Evolutionary conservation across 2,329 filamentous ascomycete genomes (phyloP).

Genomic region (Beauveria medogensis): DNA sequence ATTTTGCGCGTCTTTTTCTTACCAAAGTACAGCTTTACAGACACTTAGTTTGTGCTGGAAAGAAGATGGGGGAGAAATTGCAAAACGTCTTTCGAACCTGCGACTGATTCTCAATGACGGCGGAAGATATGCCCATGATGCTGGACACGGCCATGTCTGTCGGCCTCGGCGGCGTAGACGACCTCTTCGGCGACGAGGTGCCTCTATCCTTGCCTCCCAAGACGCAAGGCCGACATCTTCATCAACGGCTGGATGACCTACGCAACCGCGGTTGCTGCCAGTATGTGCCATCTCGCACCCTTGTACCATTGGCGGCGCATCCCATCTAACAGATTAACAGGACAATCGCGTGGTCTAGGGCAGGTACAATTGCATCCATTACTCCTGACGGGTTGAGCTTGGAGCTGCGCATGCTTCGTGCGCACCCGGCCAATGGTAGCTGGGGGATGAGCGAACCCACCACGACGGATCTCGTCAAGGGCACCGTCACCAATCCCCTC

Average conservation of each 20-base stretch:
- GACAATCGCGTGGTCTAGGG: slow-evolving; percentile 78
- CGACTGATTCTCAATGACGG: slow-evolving; percentile 20
- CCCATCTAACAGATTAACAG: slow-evolving; percentile 35
- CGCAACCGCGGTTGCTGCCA: slow-evolving; percentile 70
- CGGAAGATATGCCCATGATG: slow-evolving; percentile 36
- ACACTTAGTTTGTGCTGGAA: background rate
- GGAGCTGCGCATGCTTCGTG: slow-evolving; percentile 64
- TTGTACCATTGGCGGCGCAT: background rate
- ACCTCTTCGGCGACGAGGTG: slow-evolving; percentile 67
- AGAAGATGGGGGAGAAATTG: background rate
- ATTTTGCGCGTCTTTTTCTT: background rate
- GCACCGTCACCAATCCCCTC: slow-evolving; percentile 57
- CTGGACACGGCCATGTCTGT: slow-evolving; percentile 37
- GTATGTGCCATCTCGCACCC: slow-evolving; percentile 40
- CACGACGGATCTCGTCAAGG: slow-evolving; percentile 50
- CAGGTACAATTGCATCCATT: slow-evolving; percentile 78
- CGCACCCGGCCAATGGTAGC: slow-evolving; percentile 57
- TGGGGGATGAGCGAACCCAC: slow-evolving; percentile 75
- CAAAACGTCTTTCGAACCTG: background rate
- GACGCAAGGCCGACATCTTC: slow-evolving; percentile 50
- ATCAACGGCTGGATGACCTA: slow-evolving; percentile 68
- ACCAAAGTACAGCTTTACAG: background rate
- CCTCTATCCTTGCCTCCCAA: slow-evolving; percentile 46
- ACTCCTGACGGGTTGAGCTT: slow-evolving; percentile 61
- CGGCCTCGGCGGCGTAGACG: slow-evolving; percentile 55